Conservation (phyloP, 192 early-diverging fungal genomes). For the Entomortierella parvispora region DNA sequence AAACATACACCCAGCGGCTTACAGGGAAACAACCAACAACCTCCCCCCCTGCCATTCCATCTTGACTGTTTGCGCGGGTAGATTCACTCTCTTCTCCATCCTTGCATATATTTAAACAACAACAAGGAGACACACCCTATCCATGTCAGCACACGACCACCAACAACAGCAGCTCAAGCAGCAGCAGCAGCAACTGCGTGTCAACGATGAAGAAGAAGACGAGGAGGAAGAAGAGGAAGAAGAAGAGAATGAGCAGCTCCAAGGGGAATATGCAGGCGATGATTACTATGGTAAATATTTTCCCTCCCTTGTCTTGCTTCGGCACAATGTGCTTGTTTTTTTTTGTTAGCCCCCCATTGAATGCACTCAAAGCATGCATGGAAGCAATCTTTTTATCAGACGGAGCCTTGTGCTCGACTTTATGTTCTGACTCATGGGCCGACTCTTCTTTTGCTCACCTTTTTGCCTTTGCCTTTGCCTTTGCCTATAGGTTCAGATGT, state of each 20-base stretch:
- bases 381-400: neutral
- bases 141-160: conserved; percentile 32
- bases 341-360: no score
- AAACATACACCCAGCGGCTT: neutral
- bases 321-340: no score
- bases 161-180: conserved; percentile 26
- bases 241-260: conserved; percentile 39
- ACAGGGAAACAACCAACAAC: neutral
- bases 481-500: conserved; percentile 50
- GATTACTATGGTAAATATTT: conserved; percentile 49
- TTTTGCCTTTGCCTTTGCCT: neutral
- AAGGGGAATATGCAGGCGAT: conserved; percentile 38
- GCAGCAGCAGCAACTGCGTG: conserved; percentile 36
- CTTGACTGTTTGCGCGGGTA: no score
- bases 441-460: neutral
- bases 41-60: no score
- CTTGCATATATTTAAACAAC: no score
- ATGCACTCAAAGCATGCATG: no score
- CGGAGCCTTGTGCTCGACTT: no score
- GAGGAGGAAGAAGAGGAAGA: conserved; percentile 44
- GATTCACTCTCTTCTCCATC: no score
- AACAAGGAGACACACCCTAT: neutral
- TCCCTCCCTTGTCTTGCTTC: no score
- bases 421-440: neutral
- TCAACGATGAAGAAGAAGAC: conserved; percentile 16